Base-by-base conservation (phyloP, 2,329 filamentous ascomycete species). In the Elsinoe necatrix region DNA sequence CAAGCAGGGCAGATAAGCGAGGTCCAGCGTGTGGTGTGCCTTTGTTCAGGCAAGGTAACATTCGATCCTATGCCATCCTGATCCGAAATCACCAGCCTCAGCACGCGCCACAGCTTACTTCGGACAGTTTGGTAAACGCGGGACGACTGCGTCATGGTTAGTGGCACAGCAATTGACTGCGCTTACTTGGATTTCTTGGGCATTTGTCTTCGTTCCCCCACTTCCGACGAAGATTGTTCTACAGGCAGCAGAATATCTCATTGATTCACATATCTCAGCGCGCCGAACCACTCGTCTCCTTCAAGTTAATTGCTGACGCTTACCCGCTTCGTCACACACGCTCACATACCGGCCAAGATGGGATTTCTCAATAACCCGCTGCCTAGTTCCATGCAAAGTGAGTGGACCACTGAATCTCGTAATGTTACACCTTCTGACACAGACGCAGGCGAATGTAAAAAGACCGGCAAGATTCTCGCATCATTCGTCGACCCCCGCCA, bases 401-500 rank as follows among this genome's bases (percentile, higher is more conserved):
- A 68, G 76, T 74, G 50, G 42, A 42, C 37, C 41, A 29, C 45
- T 21, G 27, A 7, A n/a, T 7, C 5, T 37, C 4, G 3, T 4
- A 2, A 23, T 1, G 18, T 11, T 21, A 54, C 54, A 29, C 21
- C 57, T 54, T 37, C 59, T 55, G 58, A 54, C 29, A 63, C 57
- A 58, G 63, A 50, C 58, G 64, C 72, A 96, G 92, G 89, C 77
- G 93, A 98, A 77, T 97, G 93, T 76, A 93, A 87, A 73, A 98
- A 98, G 75, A 93, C 90, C 69, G 87, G 87, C 69, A 95, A 95
- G 78, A 97, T 97, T 67, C 81, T 98, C 64, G 82, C 87, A 45
- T 95, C 91, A 11, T 98, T 98, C 71, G 82, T 97, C 69, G 93
- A 97, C 69, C 93, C 93, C 18, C 82, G 85, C 68, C 92, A 97